Percentiles rank a stretch among this genome's conserved stretches.
phyloP scores from a whole-genome alignment of 257 asterid genomes.

The Salvia miltiorrhiza region DNA sequence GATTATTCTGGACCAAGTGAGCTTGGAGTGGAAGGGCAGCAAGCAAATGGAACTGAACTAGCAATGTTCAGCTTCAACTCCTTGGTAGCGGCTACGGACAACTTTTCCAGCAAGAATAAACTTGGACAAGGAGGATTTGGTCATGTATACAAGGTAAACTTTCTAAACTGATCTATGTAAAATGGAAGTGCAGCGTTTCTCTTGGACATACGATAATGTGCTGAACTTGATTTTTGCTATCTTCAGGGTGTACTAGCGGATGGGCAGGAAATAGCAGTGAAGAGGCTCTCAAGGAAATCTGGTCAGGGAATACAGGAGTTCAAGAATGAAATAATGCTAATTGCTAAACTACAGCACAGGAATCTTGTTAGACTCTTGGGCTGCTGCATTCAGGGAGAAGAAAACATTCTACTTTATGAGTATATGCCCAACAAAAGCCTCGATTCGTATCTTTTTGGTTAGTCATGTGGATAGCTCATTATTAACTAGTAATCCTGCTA shows the following conservation, averaged over 20 bases:
- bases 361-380: conserved; percentile 85
- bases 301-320: conserved; percentile 82
- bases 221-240: not conserved
- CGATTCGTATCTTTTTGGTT: conserved; percentile 70
- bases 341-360: conserved; percentile 78
- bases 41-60: conserved; percentile 54
- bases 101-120: conserved; percentile 57
- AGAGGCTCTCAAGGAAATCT: conserved; percentile 74
- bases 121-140: conserved; percentile 97
- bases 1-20: conserved; percentile 45
- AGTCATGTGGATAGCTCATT: conserved; percentile 10
- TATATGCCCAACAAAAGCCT: conserved; percentile 93
- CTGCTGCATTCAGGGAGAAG: conserved; percentile 78
- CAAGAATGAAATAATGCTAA: conserved; percentile 68
- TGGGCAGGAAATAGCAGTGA: conserved; percentile 71
- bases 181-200: not conserved
- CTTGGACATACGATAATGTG: not conserved
- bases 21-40: conserved; percentile 43
- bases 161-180: not conserved
- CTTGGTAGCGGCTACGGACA: conserved; percentile 56
- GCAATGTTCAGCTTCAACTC: conserved; percentile 48
- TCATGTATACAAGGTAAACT: conserved; percentile 64
- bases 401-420: conserved; percentile 72
- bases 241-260: conserved; percentile 63
- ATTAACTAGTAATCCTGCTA: not conserved